Percentiles rank a stretch among this genome's conserved stretches.
These are phyloP conservation scores for Cytauxzoon felis DNA, from an alignment of 169 alveolate species.

Conservation along the genomic window DNA sequence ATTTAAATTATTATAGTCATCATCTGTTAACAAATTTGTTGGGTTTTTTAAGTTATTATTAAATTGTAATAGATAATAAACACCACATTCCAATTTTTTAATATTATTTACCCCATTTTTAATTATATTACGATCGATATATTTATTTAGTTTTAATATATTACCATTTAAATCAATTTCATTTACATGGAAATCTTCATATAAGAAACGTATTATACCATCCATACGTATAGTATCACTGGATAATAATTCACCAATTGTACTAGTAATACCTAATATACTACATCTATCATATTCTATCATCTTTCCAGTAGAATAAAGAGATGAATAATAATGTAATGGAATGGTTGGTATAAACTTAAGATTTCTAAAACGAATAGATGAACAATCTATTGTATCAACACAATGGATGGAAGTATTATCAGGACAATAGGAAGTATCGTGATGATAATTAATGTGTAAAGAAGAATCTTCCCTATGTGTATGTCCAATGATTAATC, in stretches of 20 bases:
- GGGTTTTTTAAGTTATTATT: no score
- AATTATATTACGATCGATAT: not conserved
- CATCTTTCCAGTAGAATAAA: no score
- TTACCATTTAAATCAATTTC: slow-evolving; percentile 47
- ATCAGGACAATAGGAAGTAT: no score
- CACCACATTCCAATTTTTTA: slow-evolving; percentile 20
- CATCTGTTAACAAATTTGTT: slow-evolving; percentile 23
- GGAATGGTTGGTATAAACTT: no score
- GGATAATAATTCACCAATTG: slow-evolving; percentile 39
- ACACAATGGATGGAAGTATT: no score
- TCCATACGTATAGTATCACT: slow-evolving; percentile 34
- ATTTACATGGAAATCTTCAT: slow-evolving; percentile 53
- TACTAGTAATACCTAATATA: slow-evolving; percentile 43
- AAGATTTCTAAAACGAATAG: no score
- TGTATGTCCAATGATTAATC: not conserved
- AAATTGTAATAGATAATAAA: no score
- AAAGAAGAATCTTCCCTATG: not conserved
- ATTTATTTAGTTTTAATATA: slow-evolving; percentile 7
- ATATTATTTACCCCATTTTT: slow-evolving; percentile 23
- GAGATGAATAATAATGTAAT: no score
- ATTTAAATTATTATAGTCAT: slow-evolving; percentile 16
- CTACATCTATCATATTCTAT: slow-evolving; percentile 17
- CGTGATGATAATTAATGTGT: no score
- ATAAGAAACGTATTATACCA: slow-evolving; percentile 31
- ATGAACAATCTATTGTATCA: no score